Evolutionary conservation across 2,329 filamentous ascomycete genomes (phyloP).

Genomic region (Hypoxylon sp.): DNA sequence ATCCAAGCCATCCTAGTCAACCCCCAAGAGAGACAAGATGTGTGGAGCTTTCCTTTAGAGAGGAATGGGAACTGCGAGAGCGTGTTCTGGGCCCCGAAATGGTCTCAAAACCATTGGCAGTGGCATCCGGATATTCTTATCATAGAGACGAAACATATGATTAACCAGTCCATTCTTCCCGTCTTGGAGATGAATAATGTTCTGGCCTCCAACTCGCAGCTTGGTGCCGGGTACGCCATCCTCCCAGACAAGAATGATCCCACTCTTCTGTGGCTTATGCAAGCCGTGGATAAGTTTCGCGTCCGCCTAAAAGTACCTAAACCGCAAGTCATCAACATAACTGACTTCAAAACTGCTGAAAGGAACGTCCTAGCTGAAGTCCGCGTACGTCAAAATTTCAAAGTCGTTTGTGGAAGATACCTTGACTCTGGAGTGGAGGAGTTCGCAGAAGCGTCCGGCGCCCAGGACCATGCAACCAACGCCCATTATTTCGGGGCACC

Average conservation of each 20-base stretch:
- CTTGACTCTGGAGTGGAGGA: slow-evolving; percentile 36
- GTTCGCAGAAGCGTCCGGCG: not conserved
- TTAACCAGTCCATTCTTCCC: slow-evolving; percentile 46
- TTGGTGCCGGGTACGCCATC: slow-evolving; percentile 49
- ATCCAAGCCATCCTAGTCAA: slow-evolving; percentile 47
- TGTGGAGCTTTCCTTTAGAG: slow-evolving; percentile 46
- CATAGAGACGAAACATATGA: slow-evolving; percentile 47
- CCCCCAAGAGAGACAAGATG: slow-evolving; percentile 47
- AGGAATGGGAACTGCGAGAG: slow-evolving; percentile 44
- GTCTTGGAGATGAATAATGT: slow-evolving; percentile 50
- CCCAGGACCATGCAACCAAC: slow-evolving; percentile 16
- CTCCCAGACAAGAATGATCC: slow-evolving; percentile 48
- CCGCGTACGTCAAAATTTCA: slow-evolving; percentile 42
- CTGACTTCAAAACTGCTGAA: slow-evolving; percentile 48
- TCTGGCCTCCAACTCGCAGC: slow-evolving; percentile 42
- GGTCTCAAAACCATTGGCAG: slow-evolving; percentile 47
- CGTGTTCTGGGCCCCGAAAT: slow-evolving; percentile 49
- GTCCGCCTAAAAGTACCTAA: slow-evolving; percentile 44
- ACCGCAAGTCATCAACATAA: slow-evolving; percentile 45
- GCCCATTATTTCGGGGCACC: slow-evolving; percentile 12
- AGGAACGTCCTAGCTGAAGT: slow-evolving; percentile 47
- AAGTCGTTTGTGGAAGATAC: slow-evolving; percentile 45
- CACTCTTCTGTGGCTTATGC: slow-evolving; percentile 47
- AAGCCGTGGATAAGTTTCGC: slow-evolving; percentile 47
- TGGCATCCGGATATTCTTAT: slow-evolving; percentile 48